Percentiles rank a stretch among this genome's conserved stretches.
These are phyloP conservation scores for Penicillium bialowiezense DNA, from an alignment of 495 filamentous ascomycete species.

Conservation along the genomic window DNA sequence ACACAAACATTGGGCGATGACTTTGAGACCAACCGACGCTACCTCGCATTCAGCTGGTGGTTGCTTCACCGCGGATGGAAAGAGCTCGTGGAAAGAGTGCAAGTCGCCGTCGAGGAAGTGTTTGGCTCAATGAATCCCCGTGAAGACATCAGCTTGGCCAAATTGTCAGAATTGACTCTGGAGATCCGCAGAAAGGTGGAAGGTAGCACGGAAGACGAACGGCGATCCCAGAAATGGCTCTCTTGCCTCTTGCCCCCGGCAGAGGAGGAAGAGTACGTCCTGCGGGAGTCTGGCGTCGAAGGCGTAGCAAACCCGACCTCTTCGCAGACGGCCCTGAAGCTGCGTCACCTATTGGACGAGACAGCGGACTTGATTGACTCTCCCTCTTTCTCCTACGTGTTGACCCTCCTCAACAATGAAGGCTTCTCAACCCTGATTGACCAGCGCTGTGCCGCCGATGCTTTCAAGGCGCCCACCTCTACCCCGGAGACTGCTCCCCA, in stretches of 20 bases:
- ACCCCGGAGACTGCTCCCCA: conserved; percentile 42
- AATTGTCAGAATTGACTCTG: conserved; percentile 71
- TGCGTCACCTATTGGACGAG: conserved; percentile 90
- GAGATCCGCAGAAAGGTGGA: conserved; percentile 84
- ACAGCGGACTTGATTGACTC: conserved; percentile 95
- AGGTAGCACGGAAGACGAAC: conserved; percentile 61
- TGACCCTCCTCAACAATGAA: conserved; percentile 82
- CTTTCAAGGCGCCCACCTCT: conserved; percentile 61
- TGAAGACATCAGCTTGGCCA: conserved; percentile 77
- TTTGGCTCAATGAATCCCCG: conserved; percentile 84
- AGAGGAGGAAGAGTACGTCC: conserved; percentile 74
- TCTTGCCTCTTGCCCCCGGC: conserved; percentile 75
- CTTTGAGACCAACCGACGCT: conserved; percentile 89
- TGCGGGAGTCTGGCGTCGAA: conserved; percentile 77
- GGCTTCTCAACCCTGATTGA: conserved; percentile 80
- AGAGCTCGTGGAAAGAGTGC: conserved; percentile 73
- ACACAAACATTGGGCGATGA: conserved; percentile 83
- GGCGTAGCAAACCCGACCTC: conserved; percentile 46
- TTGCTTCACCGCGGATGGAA: conserved; percentile 88
- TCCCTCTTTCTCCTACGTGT: conserved; percentile 77
- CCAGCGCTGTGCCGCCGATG: conserved; percentile 68
- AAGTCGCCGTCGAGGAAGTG: conserved; percentile 74
- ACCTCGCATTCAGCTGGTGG: conserved; percentile 98
- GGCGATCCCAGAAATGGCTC: conserved; percentile 70
- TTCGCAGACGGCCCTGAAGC: conserved; percentile 47